Evolutionary conservation across 306 rosid species (phyloP), one percentile per base, ranked within the genome.

Genomic region (Prosopis cineraria): DNA sequence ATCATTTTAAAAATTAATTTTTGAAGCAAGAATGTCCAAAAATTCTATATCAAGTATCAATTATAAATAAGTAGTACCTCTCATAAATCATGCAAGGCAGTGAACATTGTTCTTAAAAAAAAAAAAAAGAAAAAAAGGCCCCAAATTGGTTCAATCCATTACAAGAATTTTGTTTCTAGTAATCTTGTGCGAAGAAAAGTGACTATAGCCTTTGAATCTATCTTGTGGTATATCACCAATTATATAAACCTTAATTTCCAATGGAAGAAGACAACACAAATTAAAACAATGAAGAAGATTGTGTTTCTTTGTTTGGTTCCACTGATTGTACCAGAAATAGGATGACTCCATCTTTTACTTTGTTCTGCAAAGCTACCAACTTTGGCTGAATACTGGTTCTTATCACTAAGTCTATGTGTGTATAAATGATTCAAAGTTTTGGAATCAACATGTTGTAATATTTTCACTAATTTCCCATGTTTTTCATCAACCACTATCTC

Each of bases 311-410:
- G 40, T 33, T 65, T 37, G 68, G 9, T 65, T n/a, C 47, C 20
- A 8, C 4, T 65, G 19, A 36, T 30, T 3, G 19, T 20, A n/a
- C n/a, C n/a, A n/a, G n/a, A n/a, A n/a, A n/a, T n/a, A 1, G 74
- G 91, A 53, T 76, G 77, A 53, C 69, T 78, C 97, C 96, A 95
- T 78, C 59, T 67, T 78, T 79, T 81, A 41, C 10, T 83, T 74
- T 95, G 97, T 55, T 85, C 90, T 36, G 83, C 72, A 82, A 89
- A 93, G 82, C 94, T 91, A 43, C 68, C 89, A 12, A 92, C 25
- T 76, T 88, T 84, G 40, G 98, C 98, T 73, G 97, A 81, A 30
- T 90, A 95, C 30, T 90, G 96, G 24, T 70, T 76, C 52, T 29
- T 30, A 62, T 79, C 43, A 2, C 90, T 81, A 10, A 91, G 92